Evolutionary conservation across 768 basidiomycete species (phyloP), one percentile per base, ranked within the genome.

Genomic region (Amanita pseudoporphyria): DNA sequence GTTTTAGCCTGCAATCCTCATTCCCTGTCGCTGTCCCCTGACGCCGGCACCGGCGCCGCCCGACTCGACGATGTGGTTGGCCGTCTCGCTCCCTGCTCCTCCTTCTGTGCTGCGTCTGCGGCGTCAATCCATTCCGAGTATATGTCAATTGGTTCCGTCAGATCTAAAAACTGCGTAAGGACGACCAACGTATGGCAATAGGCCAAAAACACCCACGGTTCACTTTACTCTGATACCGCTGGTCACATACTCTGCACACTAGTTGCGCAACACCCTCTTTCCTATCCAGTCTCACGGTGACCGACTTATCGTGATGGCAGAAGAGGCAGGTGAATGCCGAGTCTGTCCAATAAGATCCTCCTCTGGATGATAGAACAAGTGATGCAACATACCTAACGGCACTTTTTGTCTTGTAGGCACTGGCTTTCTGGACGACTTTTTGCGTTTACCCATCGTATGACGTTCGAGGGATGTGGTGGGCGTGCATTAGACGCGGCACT

Each of bases 101-200:
- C 79, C 52, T 71, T 76, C 61, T 88, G 83, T 30, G 87, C 87
- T 7, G 84, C 82, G 62, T 90, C 87, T 5, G 87, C 85, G 43
- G 87, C 87, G 62, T 90, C 87, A 54, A 91, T 88, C 89, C 89
- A 92, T 61, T 89, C 87, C 6, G 88, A 89, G 62, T 90, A 92
- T 26, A 92, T 87, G 64, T 92, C 89, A 50, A 92, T 81, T 13
- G 89, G 79, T 56, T 91, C 89, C 1, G 88, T 89, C 46, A 92
- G 71, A 63, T 92, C 89, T 93, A 61, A 12, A 43, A 14, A 28
- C 4, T 35, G 41, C 52, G 45, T 53, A 43, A 47, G 38, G 54
- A 28, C 24, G 28, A 14, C 49, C 55, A 53, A 19, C 9, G 38
- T 18, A 22, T 21, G 6, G 14, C 33, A 41, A 30, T 55, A 32